phyloP scores from a whole-genome alignment of 1,284 basidiomycete genomes.

The Volvariella surrecta region DNA sequence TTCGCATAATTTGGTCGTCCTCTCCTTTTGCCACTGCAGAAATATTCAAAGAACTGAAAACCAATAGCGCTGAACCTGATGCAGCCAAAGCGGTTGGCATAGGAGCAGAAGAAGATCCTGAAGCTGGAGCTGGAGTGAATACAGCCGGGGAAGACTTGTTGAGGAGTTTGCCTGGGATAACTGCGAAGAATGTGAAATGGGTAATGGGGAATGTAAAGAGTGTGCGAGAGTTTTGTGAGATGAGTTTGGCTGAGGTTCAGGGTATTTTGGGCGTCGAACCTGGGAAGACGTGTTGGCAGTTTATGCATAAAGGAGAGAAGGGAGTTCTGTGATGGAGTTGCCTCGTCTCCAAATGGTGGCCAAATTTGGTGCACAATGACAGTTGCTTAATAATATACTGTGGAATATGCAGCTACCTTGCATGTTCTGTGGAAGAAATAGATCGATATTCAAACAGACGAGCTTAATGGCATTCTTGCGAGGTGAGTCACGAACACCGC shows the following conservation, averaged over 20 bases:
- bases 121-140: constrained; percentile 61
- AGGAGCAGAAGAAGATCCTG: constrained; percentile 70
- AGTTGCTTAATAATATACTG: too few species aligned
- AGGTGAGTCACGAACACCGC: too few species aligned
- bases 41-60: constrained; percentile 90
- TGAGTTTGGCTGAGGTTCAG: constrained; percentile 58
- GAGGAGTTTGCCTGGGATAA: constrained; percentile 70
- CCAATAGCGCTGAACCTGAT: constrained; percentile 80
- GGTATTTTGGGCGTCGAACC: constrained; percentile 78
- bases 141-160: constrained; percentile 70
- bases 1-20: constrained; percentile 95
- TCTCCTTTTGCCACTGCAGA: constrained; percentile 90
- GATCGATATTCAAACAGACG: too few species aligned
- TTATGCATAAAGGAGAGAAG: constrained; percentile 68
- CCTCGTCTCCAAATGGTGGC: too few species aligned
- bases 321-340: background rate
- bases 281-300: constrained; percentile 72
- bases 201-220: constrained; percentile 77
- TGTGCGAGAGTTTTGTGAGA: constrained; percentile 69
- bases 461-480: too few species aligned
- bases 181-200: constrained; percentile 78
- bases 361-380: too few species aligned
- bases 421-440: too few species aligned
- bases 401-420: too few species aligned
- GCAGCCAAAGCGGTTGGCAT: constrained; percentile 65